These are phyloP conservation scores for Orbilia quercus DNA, from an alignment of 2,329 filamentous ascomycete species.

Conservation along the genomic window DNA sequence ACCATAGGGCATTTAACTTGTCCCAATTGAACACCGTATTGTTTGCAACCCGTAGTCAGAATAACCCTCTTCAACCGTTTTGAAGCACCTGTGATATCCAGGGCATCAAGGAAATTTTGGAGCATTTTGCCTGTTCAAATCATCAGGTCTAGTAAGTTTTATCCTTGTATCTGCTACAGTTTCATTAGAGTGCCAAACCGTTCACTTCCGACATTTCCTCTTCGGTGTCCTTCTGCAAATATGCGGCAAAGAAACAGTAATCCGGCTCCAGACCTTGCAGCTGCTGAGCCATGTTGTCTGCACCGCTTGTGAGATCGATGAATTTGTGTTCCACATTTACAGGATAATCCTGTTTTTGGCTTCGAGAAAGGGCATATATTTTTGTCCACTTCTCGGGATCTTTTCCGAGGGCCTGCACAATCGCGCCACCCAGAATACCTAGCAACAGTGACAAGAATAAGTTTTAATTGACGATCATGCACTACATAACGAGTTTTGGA, in stretches of 20 bases:
- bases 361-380: slow-evolving; percentile 23
- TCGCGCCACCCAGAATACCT: slow-evolving; percentile 26
- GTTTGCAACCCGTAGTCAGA: slow-evolving; percentile 67
- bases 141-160: not conserved
- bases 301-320: slow-evolving; percentile 15
- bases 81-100: slow-evolving; percentile 64
- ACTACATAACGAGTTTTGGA: not conserved
- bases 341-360: slow-evolving; percentile 18
- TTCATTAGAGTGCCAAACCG: slow-evolving; percentile 1
- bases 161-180: not conserved
- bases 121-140: slow-evolving; percentile 64
- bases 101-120: slow-evolving; percentile 66
- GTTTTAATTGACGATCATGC: not conserved
- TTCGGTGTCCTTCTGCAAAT: slow-evolving; percentile 30
- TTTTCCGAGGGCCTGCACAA: slow-evolving; percentile 27
- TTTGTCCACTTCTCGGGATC: slow-evolving; percentile 25
- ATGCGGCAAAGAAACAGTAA: slow-evolving; percentile 36
- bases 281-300: slow-evolving; percentile 20
- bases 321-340: slow-evolving; percentile 23
- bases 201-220: slow-evolving; percentile 28
- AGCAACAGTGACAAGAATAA: not conserved
- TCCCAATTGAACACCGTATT: slow-evolving; percentile 69
- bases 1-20: slow-evolving; percentile 65
- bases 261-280: slow-evolving; percentile 19
- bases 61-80: slow-evolving; percentile 66